Conservation (phyloP, 2,329 filamentous ascomycete genomes). For the Lojkania enalia region DNA sequence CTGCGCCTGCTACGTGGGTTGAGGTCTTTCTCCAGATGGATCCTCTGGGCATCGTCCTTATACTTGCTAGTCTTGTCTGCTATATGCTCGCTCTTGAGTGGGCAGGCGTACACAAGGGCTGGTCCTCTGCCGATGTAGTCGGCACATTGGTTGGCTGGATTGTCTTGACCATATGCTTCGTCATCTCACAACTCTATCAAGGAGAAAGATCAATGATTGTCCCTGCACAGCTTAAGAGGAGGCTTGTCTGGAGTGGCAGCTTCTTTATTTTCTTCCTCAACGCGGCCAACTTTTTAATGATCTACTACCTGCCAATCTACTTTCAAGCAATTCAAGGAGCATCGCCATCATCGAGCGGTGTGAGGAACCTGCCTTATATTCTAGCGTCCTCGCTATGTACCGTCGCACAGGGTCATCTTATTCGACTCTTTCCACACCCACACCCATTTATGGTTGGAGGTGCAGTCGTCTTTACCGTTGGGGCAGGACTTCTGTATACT, state of each 20-base stretch:
- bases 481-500: conserved; percentile 48
- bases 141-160: conserved; percentile 44
- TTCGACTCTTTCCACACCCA: conserved; percentile 16
- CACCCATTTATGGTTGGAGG: conserved; percentile 11
- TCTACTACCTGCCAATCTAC: conserved; percentile 26
- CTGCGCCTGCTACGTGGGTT: conserved; percentile 17
- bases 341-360: conserved; percentile 40
- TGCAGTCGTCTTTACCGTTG: conserved; percentile 32
- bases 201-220: background rate
- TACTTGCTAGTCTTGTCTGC: conserved; percentile 1
- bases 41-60: conserved; percentile 1
- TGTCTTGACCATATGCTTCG: background rate
- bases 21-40: conserved; percentile 36
- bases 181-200: background rate
- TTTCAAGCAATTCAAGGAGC: conserved; percentile 44
- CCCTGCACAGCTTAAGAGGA: background rate
- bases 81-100: conserved; percentile 8
- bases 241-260: background rate
- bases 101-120: conserved; percentile 17
- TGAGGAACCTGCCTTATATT: conserved; percentile 41
- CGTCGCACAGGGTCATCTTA: conserved; percentile 28
- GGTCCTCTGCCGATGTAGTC: conserved; percentile 43
- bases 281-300: conserved; percentile 41
- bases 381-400: conserved; percentile 41
- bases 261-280: conserved; percentile 30